Conservation (phyloP, 352 stramenopile genomes). For the Phytophthora aleatoria region DNA sequence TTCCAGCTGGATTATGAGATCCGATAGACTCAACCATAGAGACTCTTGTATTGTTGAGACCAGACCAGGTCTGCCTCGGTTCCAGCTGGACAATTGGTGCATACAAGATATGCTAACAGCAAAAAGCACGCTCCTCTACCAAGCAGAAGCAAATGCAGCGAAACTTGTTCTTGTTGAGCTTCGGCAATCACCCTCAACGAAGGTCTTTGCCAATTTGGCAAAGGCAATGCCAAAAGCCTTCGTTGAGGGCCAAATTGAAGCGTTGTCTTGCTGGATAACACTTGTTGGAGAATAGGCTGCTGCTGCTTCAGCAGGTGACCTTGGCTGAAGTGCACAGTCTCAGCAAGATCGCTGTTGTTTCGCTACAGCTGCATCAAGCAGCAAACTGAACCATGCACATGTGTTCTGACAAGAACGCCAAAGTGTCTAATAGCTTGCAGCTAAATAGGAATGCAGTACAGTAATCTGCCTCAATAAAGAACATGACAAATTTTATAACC, state of each 20-base stretch:
- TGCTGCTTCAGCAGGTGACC: not conserved
- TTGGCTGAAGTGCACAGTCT: slow-evolving; percentile 6
- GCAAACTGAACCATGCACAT: not conserved
- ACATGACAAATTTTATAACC: too few relatives aligned
- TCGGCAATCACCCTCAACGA: slow-evolving; percentile 7
- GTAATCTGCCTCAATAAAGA: too few relatives aligned
- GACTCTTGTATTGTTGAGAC: slow-evolving; percentile 15
- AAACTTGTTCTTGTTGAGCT: slow-evolving; percentile 7
- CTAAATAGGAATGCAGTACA: not conserved
- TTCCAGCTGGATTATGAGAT: slow-evolving; percentile 27
- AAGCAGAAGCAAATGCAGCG: not conserved
- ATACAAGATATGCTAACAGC: slow-evolving; percentile 29
- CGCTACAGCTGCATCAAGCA: not conserved
- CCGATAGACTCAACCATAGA: not conserved
- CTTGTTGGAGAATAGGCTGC: not conserved
- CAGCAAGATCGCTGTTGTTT: not conserved
- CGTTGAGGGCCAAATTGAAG: slow-evolving; percentile 1
- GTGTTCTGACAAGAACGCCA: not conserved
- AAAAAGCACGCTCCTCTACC: slow-evolving; percentile 21
- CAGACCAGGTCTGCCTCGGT: slow-evolving; percentile 18
- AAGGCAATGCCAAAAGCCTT: too few relatives aligned
- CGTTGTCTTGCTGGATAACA: slow-evolving; percentile 13
- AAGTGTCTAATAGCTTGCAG: not conserved
- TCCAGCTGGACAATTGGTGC: slow-evolving; percentile 18
- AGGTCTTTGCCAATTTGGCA: too few relatives aligned